Base-by-base conservation (phyloP, 768 basidiomycete species). In the Strobilomyces dryophilus region DNA sequence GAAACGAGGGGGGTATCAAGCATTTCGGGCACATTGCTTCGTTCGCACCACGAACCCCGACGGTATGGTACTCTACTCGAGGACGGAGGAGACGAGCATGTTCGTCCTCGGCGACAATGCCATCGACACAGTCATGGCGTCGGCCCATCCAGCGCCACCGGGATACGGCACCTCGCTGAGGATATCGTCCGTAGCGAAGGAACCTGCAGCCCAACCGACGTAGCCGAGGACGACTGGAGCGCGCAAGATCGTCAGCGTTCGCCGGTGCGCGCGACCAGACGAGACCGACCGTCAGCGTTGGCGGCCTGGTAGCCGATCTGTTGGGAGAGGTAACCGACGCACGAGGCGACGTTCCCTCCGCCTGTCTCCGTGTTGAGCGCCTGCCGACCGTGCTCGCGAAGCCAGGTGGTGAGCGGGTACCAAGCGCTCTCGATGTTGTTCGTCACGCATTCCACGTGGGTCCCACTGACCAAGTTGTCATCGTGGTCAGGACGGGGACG, bases 281-380 rank as follows among this genome's bases (percentile, higher is more conserved):
- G 8, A n/a, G 36, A 21, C 73, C 34, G 39, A 78, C 79, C 78
- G 61, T 80, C 79, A 32, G 75, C 75, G 63, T 78, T 77, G 40
- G 67, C 62, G 42, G 76, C 74, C 54, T 76, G 76, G 67, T 66
- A 80, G 0, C 65, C 71, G 31, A 78, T 68, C 57, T 79, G 75
- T 53, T 78, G 69, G 40, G 73, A 78, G 55, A 79, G 66, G 54
- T 72, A 76, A 17, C 66, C 62, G 5, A 73, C 66, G 58, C 82
- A 83, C 9, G 73, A 74, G 9, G 72, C 71, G 17, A 73, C 70
- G 57, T 82, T 74, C 12, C 81, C 81, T 17, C 81, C 83, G 36
- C 83, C 83, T 2, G 80, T 83, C 61, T 84, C 83, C 10, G 80
- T 79, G 62, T 82, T 77, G 59, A 85, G 68, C 1, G 81, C 83